phyloP scores from a whole-genome alignment of 257 asterid genomes.

The Jaltomata sinuosa region DNA sequence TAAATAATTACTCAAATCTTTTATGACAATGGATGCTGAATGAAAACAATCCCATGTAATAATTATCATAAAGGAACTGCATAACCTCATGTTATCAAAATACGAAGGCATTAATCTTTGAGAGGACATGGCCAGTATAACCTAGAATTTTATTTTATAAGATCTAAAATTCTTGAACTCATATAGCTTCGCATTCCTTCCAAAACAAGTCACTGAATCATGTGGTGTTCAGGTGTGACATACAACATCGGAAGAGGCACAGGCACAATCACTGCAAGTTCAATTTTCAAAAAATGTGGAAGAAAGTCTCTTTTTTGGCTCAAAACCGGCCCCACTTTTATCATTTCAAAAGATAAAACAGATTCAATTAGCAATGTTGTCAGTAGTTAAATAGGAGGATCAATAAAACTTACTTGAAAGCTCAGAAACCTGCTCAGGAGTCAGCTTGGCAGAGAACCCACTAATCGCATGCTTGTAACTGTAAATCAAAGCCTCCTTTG shows the following conservation, averaged over 20 bases:
- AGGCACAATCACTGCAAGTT: not conserved
- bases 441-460: conserved; percentile 16
- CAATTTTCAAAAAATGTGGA: not conserved
- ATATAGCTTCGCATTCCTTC: not conserved
- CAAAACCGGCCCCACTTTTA: not conserved
- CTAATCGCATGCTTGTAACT: conserved; percentile 4
- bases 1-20: not conserved
- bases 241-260: too few relatives aligned
- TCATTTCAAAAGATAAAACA: not conserved
- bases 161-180: not conserved
- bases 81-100: not conserved
- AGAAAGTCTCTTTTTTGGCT: not conserved
- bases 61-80: not conserved
- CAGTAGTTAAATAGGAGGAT: not conserved
- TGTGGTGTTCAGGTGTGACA: not conserved
- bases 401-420: conserved; percentile 5
- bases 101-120: not conserved
- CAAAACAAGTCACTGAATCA: not conserved
- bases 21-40: not conserved
- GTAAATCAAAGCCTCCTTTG: conserved; percentile 8
- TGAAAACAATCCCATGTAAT: not conserved
- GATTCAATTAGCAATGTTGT: not conserved
- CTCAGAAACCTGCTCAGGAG: conserved; percentile 11
- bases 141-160: not conserved
- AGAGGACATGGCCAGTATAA: not conserved